Percentiles rank a stretch among this genome's conserved stretches.
phyloP scores from a whole-genome alignment of 2,329 filamentous ascomycete species.

The Phoma sp. region DNA sequence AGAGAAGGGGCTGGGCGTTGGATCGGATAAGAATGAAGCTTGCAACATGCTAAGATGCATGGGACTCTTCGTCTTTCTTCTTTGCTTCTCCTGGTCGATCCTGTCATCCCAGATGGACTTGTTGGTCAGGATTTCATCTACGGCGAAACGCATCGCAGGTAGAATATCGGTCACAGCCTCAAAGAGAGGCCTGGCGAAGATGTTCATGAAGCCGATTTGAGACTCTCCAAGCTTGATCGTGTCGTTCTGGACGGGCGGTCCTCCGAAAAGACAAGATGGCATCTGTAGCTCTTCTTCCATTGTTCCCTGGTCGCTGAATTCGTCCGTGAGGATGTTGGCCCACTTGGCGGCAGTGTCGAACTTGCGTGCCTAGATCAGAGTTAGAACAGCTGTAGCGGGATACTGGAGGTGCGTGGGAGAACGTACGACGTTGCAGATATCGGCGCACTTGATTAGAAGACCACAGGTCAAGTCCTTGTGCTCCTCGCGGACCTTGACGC shows the following conservation, averaged over 20 bases:
- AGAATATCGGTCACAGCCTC: constrained; percentile 85
- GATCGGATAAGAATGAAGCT: constrained; percentile 34
- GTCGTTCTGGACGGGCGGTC: constrained; percentile 81
- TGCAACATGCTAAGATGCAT: constrained; percentile 31
- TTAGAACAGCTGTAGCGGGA: constrained; percentile 5
- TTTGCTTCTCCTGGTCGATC: constrained; percentile 68
- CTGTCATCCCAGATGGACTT: constrained; percentile 74
- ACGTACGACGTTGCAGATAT: constrained; percentile 97
- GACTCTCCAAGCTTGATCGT: constrained; percentile 81
- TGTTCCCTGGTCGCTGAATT: constrained; percentile 89
- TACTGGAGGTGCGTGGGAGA: background rate
- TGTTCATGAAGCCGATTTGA: constrained; percentile 94
- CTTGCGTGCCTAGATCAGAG: constrained; percentile 71
- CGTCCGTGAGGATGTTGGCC: constrained; percentile 93
- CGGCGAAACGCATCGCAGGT: constrained; percentile 82
- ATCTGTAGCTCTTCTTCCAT: constrained; percentile 92
- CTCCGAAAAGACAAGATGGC: constrained; percentile 81
- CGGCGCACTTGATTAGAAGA: constrained; percentile 94
- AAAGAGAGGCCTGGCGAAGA: constrained; percentile 93
- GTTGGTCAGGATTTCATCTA: constrained; percentile 81
- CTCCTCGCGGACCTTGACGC: constrained; percentile 75
- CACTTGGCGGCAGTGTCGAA: constrained; percentile 84
- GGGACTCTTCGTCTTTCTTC: constrained; percentile 44
- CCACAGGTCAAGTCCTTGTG: constrained; percentile 84
- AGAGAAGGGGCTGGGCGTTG: constrained; percentile 45